Base-by-base conservation (phyloP, 306 rosid species). In the Vigna angularis region DNA sequence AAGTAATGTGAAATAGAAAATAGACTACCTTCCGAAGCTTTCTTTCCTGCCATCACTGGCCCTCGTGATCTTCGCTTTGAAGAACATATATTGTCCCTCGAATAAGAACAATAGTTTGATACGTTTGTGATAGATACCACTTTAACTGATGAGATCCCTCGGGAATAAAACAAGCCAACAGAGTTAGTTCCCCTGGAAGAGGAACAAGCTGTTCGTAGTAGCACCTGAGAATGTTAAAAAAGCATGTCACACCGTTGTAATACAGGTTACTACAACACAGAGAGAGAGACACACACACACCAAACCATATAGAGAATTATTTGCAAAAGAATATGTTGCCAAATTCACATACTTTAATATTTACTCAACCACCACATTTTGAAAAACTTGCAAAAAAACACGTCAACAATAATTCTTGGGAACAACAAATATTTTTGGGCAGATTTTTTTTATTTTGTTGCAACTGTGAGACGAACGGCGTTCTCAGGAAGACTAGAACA, bases 21-120 rank as follows among this genome's bases (percentile, higher is more conserved):
- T 4, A 56, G 36, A 36, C 53, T 28, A 91, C 99, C 98, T 88
- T 93, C 87, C 26, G 93, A 85, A 36, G 89, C 86, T 81, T 91
- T 96, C 79, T 87, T 96, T 55, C 91, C 98, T 3, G 96, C 97
- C 98, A 93, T 91, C 38, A 93, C 88, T 38, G 97, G 98, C 78
- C 98, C 98, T 65, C 94, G 75, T 66, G 97, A 87, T 84, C 98
- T 88, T 85, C 97, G 84, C 70, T 93, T 93, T 17, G 99, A 95
- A 45, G 96, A 87, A 68, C 57, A 67, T 51, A 83, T 61, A 77
- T 84, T 87, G 1, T 85, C 89, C 75, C 49, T 48, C 44, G 89
- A 82, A 79, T 76, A 82, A 45, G 89, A 85, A 78, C 81, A 84
- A 32, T 82, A 87, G 58, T 55, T 84, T 53, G 83, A 61, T 6